Evolutionary conservation across 257 asterid species (phyloP), one percentile per base, ranked within the genome.

Genomic region (Nicotiana sylvestris): DNA sequence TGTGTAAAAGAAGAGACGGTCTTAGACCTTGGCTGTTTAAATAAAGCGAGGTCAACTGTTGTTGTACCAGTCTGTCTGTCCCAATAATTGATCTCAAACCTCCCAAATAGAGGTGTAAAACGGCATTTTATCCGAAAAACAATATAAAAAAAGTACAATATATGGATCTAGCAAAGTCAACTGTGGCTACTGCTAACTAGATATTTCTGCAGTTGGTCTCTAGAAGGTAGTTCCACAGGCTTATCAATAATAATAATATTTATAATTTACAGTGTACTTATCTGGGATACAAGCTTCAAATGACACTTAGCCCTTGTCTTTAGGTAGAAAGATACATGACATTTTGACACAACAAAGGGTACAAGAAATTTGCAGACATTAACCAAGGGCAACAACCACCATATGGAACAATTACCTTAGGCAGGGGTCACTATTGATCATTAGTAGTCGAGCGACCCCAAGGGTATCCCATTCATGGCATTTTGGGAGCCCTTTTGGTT

Each of bases 361-460:
- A 77, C 65, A 80, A 82, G 66, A 60, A 85, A 37, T 3, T 29
- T 78, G 81, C 82, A n/a, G 77, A 49, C 69, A 67, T 10, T 43
- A 69, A 85, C 49, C 81, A 65, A 68, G 86, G 86, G 57, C 84
- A 74, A 15, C 37, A 81, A 70, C 60, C 81, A 84, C 88, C 81
- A 70, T 84, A 84, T 83, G 69, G 83, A 83, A 87, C 86, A 87
- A 68, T 83, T 68, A 49, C 82, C 86, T 58, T 35, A 7, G 53
- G 81, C 77, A 17, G 58, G 27, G 80, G 61, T 32, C 58, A 74
- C 64, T 72, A 64, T 53, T 32, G n/a, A 61, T 78, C 77, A 56
- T 91, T 86, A 92, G 89, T 84, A 92, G 84, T 92, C 93, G 5
- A 95, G 91, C 27, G 96, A 87, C 66, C 93, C 97, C 46, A 91